phyloP scores from a whole-genome alignment of 2,329 filamentous ascomycete genomes.

The Stylonectria norvegica region DNA sequence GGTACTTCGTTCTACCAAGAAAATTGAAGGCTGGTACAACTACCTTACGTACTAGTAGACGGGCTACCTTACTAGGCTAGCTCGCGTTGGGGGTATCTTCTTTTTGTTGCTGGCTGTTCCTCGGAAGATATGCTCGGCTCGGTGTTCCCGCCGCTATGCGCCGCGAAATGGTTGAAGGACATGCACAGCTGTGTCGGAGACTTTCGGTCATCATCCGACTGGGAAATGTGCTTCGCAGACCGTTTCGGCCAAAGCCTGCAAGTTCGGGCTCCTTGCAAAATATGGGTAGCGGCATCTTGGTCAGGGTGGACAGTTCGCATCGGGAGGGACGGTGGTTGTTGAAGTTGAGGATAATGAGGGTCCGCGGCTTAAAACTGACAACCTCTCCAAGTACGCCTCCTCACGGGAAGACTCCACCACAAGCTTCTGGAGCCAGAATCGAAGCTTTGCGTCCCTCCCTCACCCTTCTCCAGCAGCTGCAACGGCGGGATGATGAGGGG shows the following conservation, averaged over 20 bases:
- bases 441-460: slow-evolving; percentile 26
- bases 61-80: slow-evolving; percentile 10
- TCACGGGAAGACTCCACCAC: slow-evolving; percentile 29
- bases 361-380: slow-evolving; percentile 25
- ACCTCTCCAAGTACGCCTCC: slow-evolving; percentile 28
- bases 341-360: slow-evolving; percentile 17
- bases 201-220: slow-evolving; percentile 21
- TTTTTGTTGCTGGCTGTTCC: slow-evolving; percentile 15
- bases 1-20: not conserved
- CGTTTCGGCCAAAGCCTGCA: slow-evolving; percentile 9
- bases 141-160: slow-evolving; percentile 25
- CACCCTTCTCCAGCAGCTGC: slow-evolving; percentile 23
- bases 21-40: too few species aligned
- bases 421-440: slow-evolving; percentile 30
- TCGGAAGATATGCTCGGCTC: slow-evolving; percentile 28
- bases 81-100: slow-evolving; percentile 9
- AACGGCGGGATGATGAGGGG: slow-evolving; percentile 29
- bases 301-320: slow-evolving; percentile 8
- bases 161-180: slow-evolving; percentile 1
- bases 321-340: slow-evolving; percentile 6
- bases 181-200: slow-evolving; percentile 18
- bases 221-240: slow-evolving; percentile 11
- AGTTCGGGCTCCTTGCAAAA: slow-evolving; percentile 4
- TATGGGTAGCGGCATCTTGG: slow-evolving; percentile 7
- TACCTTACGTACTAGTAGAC: too few species aligned